phyloP scores from a whole-genome alignment of 768 basidiomycete species.

The Lentinus tigrinus region DNA sequence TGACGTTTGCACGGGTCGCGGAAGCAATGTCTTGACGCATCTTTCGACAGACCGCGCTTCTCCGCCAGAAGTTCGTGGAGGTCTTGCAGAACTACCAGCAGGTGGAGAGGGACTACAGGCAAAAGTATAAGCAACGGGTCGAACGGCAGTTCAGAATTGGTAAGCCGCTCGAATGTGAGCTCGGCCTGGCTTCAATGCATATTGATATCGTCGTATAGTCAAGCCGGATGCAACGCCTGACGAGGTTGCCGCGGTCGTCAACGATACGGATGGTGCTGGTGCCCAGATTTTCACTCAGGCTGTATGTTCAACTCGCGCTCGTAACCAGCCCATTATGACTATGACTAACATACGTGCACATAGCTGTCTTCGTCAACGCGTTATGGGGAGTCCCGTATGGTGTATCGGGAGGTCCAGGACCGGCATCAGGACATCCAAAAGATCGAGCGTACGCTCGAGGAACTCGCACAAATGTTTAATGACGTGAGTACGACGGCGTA shows the following conservation, averaged over 20 bases:
- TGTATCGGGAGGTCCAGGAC: conserved; percentile 86
- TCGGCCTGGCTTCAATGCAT: not conserved
- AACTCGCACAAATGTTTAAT: conserved; percentile 83
- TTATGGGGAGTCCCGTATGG: conserved; percentile 80
- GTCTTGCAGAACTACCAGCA: conserved; percentile 83
- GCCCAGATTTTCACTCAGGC: conserved; percentile 89
- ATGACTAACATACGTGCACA: too few species aligned
- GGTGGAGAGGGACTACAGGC: conserved; percentile 77
- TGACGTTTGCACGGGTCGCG: not conserved
- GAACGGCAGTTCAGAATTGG: conserved; percentile 89
- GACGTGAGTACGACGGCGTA: conserved; percentile 48
- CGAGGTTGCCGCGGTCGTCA: conserved; percentile 83
- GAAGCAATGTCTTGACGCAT: too few species aligned
- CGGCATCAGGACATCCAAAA: conserved; percentile 82
- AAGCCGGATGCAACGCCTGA: conserved; percentile 93
- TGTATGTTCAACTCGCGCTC: conserved; percentile 37
- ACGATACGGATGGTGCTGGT: conserved; percentile 68
- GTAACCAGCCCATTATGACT: not conserved
- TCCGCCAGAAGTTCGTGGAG: conserved; percentile 65
- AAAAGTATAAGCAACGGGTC: conserved; percentile 77
- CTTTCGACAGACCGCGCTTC: conserved; percentile 14
- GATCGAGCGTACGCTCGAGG: conserved; percentile 86
- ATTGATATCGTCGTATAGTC: conserved; percentile 41
- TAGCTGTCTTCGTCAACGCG: conserved; percentile 75
- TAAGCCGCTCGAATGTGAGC: conserved; percentile 28